These are phyloP conservation scores for Vaccinium myrtillus DNA, from an alignment of 148 eudicot species.

Conservation along the genomic window DNA sequence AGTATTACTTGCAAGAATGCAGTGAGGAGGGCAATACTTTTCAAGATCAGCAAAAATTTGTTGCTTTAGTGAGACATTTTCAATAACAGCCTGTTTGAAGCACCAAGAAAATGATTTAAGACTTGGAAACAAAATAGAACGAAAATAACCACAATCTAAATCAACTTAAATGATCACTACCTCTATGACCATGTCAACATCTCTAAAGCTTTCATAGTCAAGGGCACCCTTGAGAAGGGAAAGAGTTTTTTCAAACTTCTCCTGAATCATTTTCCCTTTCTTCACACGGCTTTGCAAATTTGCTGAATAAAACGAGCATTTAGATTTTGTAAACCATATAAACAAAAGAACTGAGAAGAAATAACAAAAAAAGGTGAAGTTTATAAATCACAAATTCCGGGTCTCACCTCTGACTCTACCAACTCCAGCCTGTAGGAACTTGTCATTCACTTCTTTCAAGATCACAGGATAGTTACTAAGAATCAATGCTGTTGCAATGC, in stretches of 20 bases:
- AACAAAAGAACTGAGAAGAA: constrained; percentile 10
- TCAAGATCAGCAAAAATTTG: constrained; percentile 91
- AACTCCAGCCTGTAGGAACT: constrained; percentile 71
- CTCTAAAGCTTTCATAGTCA: constrained; percentile 77
- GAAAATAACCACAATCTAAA: background rate
- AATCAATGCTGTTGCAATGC: constrained; percentile 89
- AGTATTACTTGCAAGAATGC: constrained; percentile 96
- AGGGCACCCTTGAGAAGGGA: constrained; percentile 78
- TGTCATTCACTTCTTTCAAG: constrained; percentile 88
- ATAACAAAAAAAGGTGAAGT: background rate
- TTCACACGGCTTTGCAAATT: constrained; percentile 84
- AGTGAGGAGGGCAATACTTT: constrained; percentile 82
- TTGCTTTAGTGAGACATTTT: constrained; percentile 82
- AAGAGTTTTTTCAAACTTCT: constrained; percentile 71
- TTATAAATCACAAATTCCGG: constrained; percentile 6
- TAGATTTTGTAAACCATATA: background rate
- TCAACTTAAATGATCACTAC: constrained; percentile 28
- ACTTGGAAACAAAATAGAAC: background rate
- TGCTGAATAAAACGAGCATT: constrained; percentile 38
- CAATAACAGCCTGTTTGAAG: constrained; percentile 76
- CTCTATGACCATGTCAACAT: constrained; percentile 98
- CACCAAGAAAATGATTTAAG: constrained; percentile 11
- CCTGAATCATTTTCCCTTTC: constrained; percentile 84
- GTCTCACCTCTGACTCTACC: constrained; percentile 77
- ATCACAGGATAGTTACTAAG: constrained; percentile 70